Evolutionary conservation across 2,329 filamentous ascomycete species (phyloP).

Genomic region (Pseudogymnoascus sp.): DNA sequence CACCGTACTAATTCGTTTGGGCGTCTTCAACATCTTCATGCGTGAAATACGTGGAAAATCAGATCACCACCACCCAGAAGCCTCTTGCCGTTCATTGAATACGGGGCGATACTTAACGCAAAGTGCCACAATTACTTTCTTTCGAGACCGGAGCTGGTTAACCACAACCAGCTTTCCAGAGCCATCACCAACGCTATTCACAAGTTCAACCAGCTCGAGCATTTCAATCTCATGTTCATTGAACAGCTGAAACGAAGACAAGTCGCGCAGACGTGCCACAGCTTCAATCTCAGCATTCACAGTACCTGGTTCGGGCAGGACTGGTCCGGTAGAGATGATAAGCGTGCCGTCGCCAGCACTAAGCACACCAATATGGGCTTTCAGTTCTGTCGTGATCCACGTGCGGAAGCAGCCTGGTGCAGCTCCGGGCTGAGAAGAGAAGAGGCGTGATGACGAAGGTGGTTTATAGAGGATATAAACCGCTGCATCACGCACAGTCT

Average conservation of each 20-base stretch:
- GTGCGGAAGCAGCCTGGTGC: not conserved
- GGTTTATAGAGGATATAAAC: conserved; percentile 30
- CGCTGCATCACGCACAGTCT: conserved; percentile 27
- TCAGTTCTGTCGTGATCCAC: conserved; percentile 24
- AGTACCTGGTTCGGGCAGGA: conserved; percentile 23
- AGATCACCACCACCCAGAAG: no score
- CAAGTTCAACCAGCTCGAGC: conserved; percentile 24
- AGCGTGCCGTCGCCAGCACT: conserved; percentile 20
- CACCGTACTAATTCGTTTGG: no score
- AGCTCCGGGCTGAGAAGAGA: conserved; percentile 2
- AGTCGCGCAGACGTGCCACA: conserved; percentile 25
- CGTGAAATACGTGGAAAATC: no score
- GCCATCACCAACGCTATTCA: conserved; percentile 24
- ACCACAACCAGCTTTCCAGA: conserved; percentile 21
- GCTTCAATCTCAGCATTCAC: conserved; percentile 20
- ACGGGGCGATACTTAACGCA: conserved; percentile 17
- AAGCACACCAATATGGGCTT: conserved; percentile 28
- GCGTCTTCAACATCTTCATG: no score
- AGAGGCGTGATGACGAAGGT: conserved; percentile 13
- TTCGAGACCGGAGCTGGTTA: conserved; percentile 20
- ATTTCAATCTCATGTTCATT: conserved; percentile 26
- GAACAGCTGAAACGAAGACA: conserved; percentile 27
- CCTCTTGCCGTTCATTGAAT: no score
- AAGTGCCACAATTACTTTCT: conserved; percentile 16
- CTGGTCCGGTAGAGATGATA: conserved; percentile 25